Base-by-base conservation (phyloP, 2,329 filamentous ascomycete genomes). In the Talaromyces sp. region DNA sequence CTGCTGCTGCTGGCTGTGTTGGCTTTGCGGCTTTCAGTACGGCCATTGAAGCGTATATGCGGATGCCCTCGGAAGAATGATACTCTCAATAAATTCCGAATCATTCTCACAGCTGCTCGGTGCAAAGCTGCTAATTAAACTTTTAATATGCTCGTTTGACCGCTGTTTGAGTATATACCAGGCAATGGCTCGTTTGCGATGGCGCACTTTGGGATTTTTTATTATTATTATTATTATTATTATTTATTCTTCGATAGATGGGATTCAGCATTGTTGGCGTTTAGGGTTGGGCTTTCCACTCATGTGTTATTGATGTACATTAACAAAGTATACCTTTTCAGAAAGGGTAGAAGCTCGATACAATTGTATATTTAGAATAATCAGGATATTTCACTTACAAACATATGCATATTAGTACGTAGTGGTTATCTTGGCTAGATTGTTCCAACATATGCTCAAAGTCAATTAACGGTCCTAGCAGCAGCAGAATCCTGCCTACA, bases 11-110 rank as follows among this genome's bases (percentile, higher is more conserved):
- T 3, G 94, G 94, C 0, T 97, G 93, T 75, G 89, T 86, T 12
- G 94, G 93, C 0, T 99, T 99, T 75, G 94, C 94, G 60, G 92
- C 91, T 1, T 97, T 97, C 69, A 90, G 87, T 73, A 87, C 90
- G 14, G 93, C 92, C 0, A 97, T 97, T 72, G 93, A 97, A 81
- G 86, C 86, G 38, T 97, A 91, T 73, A 91, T 97, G 91, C 79
- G 90, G 68, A 88, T 88, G 81, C 89, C 89, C 11, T 71, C 70
- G 61, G 66, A 85, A 60, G 65, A 85, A 52, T 62, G 38, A 61
- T 2, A n/a, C 26, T 3, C 26, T 26, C 24, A 27, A 9, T 52
- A 9, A 14, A 24, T 46, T 46, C 11, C 3, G 10, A 43, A 43
- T 1, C 1, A 19, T 19, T 43, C 38, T 46, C 43, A 10, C 10